A percentile compares a stretch with the other conserved stretches of the same genome.
Evolutionary conservation across 208 protist species (phyloP).

Genomic region (Wallacemonas rigidus): DNA sequence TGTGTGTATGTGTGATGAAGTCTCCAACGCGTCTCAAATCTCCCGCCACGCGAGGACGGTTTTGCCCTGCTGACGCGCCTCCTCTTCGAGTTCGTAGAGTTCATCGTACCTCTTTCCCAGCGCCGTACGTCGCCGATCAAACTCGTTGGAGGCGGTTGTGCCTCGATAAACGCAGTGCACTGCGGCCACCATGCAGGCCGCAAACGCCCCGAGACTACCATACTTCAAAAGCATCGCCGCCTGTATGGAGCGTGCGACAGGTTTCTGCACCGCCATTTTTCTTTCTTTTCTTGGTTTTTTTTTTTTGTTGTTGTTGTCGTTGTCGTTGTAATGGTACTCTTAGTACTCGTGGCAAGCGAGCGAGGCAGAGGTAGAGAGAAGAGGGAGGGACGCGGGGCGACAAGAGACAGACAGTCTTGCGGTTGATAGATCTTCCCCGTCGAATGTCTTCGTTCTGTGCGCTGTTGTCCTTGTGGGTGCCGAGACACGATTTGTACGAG

Average conservation of each 20-base stretch:
- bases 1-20: neutral
- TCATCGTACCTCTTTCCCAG: neutral
- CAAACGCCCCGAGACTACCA: neutral
- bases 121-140: conserved; percentile 1
- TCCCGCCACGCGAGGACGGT: conserved; percentile 6
- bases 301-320: too few species aligned
- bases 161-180: conserved; percentile 12
- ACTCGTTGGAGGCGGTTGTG: neutral
- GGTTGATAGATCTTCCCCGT: too few species aligned
- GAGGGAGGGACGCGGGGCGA: too few species aligned
- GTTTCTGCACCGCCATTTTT: neutral
- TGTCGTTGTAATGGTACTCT: too few species aligned
- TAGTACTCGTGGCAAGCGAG: too few species aligned
- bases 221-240: conserved; percentile 3
- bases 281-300: neutral
- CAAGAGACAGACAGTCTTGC: too few species aligned
- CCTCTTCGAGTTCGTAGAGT: conserved; percentile 1
- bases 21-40: neutral
- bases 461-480: too few species aligned
- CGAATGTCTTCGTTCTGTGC: too few species aligned
- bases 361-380: too few species aligned
- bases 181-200: neutral
- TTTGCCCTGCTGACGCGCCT: conserved; percentile 3
- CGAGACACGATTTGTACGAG: too few species aligned
- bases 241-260: neutral